These are phyloP conservation scores for Penicillium mononematosum DNA, from an alignment of 495 filamentous ascomycete species.

Conservation along the genomic window DNA sequence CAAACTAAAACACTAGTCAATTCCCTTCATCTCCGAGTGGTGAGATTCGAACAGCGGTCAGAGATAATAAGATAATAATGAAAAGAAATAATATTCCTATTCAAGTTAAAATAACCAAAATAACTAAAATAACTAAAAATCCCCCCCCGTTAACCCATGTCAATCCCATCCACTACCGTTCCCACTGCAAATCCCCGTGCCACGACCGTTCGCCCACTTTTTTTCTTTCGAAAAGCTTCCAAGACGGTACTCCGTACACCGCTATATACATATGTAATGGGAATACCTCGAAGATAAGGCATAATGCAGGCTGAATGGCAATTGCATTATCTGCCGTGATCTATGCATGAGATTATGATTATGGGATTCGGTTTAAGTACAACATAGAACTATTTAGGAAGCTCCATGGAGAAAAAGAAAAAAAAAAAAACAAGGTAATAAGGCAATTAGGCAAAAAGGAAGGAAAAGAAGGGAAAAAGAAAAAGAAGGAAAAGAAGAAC, in stretches of 20 bases:
- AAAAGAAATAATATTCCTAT: background rate
- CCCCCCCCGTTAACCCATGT: background rate
- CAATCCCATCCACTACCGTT: background rate
- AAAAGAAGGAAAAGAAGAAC: background rate
- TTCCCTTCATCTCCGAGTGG: slow-evolving; percentile 19
- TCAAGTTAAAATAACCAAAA: background rate
- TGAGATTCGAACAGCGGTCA: slow-evolving; percentile 12
- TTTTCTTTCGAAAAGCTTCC: background rate
- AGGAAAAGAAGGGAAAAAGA: background rate
- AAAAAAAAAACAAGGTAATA: background rate
- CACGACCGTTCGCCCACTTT: background rate
- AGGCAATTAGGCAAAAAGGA: background rate
- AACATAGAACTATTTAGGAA: slow-evolving; percentile 4
- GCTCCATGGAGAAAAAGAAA: background rate
- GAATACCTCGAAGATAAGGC: slow-evolving; percentile 17
- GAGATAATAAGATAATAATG: background rate
- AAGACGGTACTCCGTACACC: background rate
- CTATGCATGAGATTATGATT: slow-evolving; percentile 17
- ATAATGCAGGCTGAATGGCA: slow-evolving; percentile 22
- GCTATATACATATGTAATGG: background rate
- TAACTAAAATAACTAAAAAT: background rate
- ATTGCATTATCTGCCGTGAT: slow-evolving; percentile 33
- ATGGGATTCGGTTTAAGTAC: background rate
- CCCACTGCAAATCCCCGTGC: slow-evolving; percentile 2
- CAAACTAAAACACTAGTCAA: slow-evolving; percentile 10